Conservation (phyloP, 2,329 filamentous ascomycete species). For the Scedosporium apiospermum region DNA sequence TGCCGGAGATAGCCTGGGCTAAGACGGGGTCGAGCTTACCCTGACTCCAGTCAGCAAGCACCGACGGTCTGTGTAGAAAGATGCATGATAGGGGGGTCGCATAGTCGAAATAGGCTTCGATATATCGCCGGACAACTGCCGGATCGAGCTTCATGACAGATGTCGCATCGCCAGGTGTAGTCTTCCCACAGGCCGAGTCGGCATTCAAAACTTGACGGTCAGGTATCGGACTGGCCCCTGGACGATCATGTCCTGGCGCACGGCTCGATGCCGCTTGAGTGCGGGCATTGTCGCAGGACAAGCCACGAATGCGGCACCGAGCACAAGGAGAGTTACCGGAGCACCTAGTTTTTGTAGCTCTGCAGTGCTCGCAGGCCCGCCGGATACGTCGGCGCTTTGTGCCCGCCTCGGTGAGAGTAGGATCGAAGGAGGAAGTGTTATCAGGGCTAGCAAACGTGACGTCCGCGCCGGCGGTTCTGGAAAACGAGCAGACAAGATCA, state of each 20-base stretch:
- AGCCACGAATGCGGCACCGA: slow-evolving; percentile 16
- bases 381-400: slow-evolving; percentile 16
- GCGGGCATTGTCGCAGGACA: slow-evolving; percentile 7
- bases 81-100: slow-evolving; percentile 11
- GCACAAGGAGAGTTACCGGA: slow-evolving; percentile 21
- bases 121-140: not conserved
- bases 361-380: slow-evolving; percentile 22
- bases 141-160: not conserved
- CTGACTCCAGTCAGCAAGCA: slow-evolving; percentile 15
- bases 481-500: not conserved
- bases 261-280: not conserved
- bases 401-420: slow-evolving; percentile 16
- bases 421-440: not conserved
- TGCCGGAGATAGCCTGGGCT: slow-evolving; percentile 14
- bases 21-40: slow-evolving; percentile 12
- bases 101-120: slow-evolving; percentile 16
- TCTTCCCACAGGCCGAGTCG: not conserved
- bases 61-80: slow-evolving; percentile 14
- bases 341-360: slow-evolving; percentile 24
- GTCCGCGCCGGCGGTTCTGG: not conserved
- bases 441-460: not conserved
- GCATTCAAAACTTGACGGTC: not conserved
- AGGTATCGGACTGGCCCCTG: too few species aligned
- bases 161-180: too few species aligned
- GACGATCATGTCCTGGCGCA: not conserved